Base-by-base conservation (phyloP, 2,329 filamentous ascomycete genomes). In the Rhynchosporium secalis region DNA sequence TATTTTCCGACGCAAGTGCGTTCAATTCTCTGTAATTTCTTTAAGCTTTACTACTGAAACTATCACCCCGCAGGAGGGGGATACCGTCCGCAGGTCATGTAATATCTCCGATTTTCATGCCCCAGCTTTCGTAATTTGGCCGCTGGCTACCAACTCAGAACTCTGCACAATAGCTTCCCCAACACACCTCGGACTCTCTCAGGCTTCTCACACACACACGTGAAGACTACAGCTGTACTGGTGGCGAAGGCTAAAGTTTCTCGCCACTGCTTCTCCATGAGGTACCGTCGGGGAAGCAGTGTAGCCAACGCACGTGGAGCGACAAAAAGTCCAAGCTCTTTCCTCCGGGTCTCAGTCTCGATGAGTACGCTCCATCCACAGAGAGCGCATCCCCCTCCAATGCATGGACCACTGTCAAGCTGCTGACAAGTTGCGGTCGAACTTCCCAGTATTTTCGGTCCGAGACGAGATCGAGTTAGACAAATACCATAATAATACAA, bases 401-500 rank as follows among this genome's bases (percentile, higher is more conserved):
- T 85, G 70, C 90, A 93, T 9, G 92, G 72, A 2, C 87, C 87
- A 5, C 79, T 75, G 63, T 88, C 85, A 62, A 88, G 83, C 56
- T 71, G 73, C 71, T 85, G 82, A 31, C 81, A 76, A 29, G 77
- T 72, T 1, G 73, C 68, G 0, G 74, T 74, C 63, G 84, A 80
- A 20, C 73, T 78, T n/a, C 85, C 83, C 29, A 93, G 77, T 12
- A 94, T 28, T 40, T 74, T 83, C 0, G 92, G 92, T 0, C 91
- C 91, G 6, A 95, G 64, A 36, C 90, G 82, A 1, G 87, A 92
- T 49, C 92, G 84, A 5, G 86, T 81, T 0, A 96, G 83, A 72
- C 92, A 96, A 3, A 96, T 89, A 33, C 89, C 87, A 73, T 96
- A 96, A 78, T 93, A 96, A 74, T 94, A 95, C 10, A 92, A 77